Base-by-base conservation (phyloP, 495 filamentous ascomycete genomes). In the Aspergillus steynii region DNA sequence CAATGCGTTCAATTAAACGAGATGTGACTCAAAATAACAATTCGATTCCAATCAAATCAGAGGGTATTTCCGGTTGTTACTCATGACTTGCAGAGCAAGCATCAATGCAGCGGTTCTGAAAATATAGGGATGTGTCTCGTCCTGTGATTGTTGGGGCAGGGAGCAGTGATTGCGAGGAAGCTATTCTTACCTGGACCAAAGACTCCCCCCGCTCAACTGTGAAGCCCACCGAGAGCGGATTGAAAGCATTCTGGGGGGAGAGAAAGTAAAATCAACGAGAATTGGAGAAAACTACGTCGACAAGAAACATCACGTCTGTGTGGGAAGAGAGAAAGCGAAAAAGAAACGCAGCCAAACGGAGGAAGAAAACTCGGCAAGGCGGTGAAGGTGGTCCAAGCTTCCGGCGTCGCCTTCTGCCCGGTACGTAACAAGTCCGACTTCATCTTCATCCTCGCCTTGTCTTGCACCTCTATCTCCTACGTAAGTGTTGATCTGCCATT, bases 41-140 rank as follows among this genome's bases (percentile, higher is more conserved):
- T 27, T 5, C 12, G 29, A 55, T 47, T 26, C 20, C 5, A 55
- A 29, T 42, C 46, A 26, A 32, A 45, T 63, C 55, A 62, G 50
- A 58, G 34, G 55, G 59, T 60, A 57, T 45, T 58, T 75, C 73
- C 72, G 53, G 62, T 74, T 69, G 59, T 42, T 64, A 72, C 71
- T 81, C 79, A 81, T 63, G 69, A 68, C 65, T 68, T 73, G 66
- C 50, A 62, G 70, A 65, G 49, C 71, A 75, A 76, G 83, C 83
- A 85, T 95, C 93, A 86, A 90, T 90, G 93, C 93, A 96, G 92
- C 92, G 93, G 92, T 97, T 96, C 93, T 87, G 79, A 67, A 64
- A 68, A 52, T 58, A 76, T 72, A 66, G 64, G 67, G 62, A 67
- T 68, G 69, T 74, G 76, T 71, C 71, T 87, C 84, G 82, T 86